These are phyloP conservation scores for Meripilus lineatus DNA, from an alignment of 1,284 basidiomycete genomes.

Conservation along the genomic window DNA sequence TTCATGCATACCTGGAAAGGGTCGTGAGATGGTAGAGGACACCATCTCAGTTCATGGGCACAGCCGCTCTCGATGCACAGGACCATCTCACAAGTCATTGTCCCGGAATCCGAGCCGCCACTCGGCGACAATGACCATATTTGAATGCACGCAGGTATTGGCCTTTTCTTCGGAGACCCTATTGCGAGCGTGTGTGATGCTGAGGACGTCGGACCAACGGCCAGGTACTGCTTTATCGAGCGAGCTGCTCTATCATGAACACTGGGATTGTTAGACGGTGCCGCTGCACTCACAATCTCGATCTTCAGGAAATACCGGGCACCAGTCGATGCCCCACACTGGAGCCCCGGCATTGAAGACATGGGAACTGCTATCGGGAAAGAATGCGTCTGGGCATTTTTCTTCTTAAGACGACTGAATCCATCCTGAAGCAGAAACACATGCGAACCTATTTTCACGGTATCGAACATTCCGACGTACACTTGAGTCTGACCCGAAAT, in stretches of 20 bases:
- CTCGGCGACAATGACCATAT: conserved; percentile 49
- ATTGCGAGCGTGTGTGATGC: conserved; percentile 53
- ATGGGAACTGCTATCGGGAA: conserved; percentile 49
- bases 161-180: conserved; percentile 46
- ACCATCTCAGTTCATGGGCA: conserved; percentile 81
- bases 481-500: conserved; percentile 45
- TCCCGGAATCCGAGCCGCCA: conserved; percentile 27
- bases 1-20: conserved; percentile 11
- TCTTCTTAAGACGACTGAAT: not conserved
- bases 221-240: conserved; percentile 69
- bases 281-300: conserved; percentile 23
- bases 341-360: conserved; percentile 82
- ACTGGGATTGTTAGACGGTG: not conserved
- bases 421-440: not conserved
- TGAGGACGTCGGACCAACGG: conserved; percentile 73
- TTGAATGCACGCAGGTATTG: conserved; percentile 60
- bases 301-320: conserved; percentile 58
- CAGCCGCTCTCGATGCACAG: conserved; percentile 74
- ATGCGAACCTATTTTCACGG: conserved; percentile 50
- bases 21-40: conserved; percentile 79
- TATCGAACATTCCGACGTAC: conserved; percentile 50
- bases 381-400: conserved; percentile 34
- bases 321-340: conserved; percentile 89
- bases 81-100: conserved; percentile 67
- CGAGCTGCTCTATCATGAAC: conserved; percentile 42